These are phyloP conservation scores for Chlamydomonas reinhardtii DNA, from an alignment of 163 green algal genomes.

Conservation along the genomic window DNA sequence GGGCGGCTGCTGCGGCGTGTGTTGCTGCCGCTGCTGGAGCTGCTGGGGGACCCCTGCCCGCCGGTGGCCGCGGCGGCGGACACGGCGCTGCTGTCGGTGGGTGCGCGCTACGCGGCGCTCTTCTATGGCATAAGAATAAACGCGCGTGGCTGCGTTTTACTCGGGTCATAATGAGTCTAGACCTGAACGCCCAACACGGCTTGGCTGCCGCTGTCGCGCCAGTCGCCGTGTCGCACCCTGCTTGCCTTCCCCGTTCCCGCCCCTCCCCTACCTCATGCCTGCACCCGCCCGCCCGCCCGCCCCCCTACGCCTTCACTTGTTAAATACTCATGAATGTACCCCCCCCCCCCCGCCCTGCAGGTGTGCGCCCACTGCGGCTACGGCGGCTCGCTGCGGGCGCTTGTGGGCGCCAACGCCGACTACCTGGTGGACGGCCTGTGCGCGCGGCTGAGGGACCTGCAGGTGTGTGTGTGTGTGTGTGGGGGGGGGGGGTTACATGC, in stretches of 20 bases:
- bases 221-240: too few relatives aligned
- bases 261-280: too few relatives aligned
- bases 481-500: too few relatives aligned
- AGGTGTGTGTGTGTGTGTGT: too few relatives aligned
- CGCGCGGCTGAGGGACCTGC: constrained; percentile 70
- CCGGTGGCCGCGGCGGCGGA: constrained; percentile 70
- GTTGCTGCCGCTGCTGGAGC: constrained; percentile 85
- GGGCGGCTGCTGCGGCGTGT: constrained; percentile 68
- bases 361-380: constrained; percentile 56
- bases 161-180: too few relatives aligned
- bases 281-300: too few relatives aligned
- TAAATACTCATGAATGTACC: background rate
- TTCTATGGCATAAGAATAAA: too few relatives aligned
- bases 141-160: too few relatives aligned
- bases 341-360: background rate
- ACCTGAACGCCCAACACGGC: too few relatives aligned
- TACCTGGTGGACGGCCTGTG: constrained; percentile 89
- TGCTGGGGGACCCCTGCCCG: constrained; percentile 71
- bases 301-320: too few relatives aligned
- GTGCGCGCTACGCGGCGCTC: background rate
- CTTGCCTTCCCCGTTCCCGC: too few relatives aligned
- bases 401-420: constrained; percentile 82
- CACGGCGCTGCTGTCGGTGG: constrained; percentile 52
- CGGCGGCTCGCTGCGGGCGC: constrained; percentile 54
- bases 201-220: too few relatives aligned